Percentiles rank a stretch among this genome's conserved stretches.
Conservation (phyloP, 2,329 filamentous ascomycete genomes). For the Paecilomyces niveus region DNA sequence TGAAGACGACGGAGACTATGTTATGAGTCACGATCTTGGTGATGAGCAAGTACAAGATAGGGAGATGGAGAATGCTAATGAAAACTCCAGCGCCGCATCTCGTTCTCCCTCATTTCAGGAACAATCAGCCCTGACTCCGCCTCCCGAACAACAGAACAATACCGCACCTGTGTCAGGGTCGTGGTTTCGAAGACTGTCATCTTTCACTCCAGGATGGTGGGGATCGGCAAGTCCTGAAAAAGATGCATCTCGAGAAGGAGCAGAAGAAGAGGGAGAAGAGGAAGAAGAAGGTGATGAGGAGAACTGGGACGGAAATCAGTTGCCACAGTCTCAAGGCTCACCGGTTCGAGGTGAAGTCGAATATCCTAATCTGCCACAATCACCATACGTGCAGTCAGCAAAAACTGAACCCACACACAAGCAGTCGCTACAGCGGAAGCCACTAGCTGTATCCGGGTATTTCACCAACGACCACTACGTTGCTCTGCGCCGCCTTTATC, state of each 20-base stretch:
- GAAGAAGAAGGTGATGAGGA: slow-evolving; percentile 3
- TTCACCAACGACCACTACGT: slow-evolving; percentile 36
- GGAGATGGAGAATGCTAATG: neutral
- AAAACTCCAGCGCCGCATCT: neutral
- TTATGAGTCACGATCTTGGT: slow-evolving; percentile 3
- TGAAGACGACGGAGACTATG: neutral
- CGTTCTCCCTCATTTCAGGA: neutral
- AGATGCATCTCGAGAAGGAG: neutral
- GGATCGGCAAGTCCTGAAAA: slow-evolving; percentile 2
- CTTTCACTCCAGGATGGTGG: slow-evolving; percentile 9
- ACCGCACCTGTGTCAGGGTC: slow-evolving; percentile 19
- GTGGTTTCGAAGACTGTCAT: slow-evolving; percentile 26
- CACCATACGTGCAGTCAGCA: neutral
- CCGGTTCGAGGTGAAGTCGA: neutral
- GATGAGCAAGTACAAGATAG: neutral
- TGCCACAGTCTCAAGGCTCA: neutral
- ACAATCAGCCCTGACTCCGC: neutral
- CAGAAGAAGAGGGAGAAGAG: slow-evolving; percentile 5
- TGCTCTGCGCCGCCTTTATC: slow-evolving; percentile 32
- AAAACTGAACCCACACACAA: slow-evolving; percentile 6
- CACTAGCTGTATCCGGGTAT: slow-evolving; percentile 30
- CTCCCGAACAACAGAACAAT: slow-evolving; percentile 2
- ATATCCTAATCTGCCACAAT: neutral
- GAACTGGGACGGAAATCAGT: neutral
- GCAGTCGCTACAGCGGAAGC: slow-evolving; percentile 11